Percentiles rank a stretch among this genome's conserved stretches.
Evolutionary conservation across 78 protist species (phyloP).

Genomic region (Planoprotostelium fungivorum): DNA sequence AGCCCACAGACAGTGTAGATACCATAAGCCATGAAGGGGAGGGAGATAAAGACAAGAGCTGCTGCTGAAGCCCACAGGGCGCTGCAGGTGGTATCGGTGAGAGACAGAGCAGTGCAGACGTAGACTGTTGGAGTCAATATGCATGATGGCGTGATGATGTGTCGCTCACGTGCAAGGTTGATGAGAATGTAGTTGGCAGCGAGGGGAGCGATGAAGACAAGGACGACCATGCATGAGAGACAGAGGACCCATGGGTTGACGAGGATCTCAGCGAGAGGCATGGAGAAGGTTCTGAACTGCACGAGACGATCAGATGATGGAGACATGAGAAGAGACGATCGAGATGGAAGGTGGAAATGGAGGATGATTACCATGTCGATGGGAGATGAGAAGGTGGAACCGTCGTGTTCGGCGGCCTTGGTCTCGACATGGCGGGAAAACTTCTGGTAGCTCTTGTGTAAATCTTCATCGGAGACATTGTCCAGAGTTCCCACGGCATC

Average conservation of each 20-base stretch:
- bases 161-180: background rate
- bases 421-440: background rate
- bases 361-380: background rate
- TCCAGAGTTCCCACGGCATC: background rate
- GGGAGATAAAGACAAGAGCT: background rate
- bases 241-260: background rate
- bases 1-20: background rate
- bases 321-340: too few relatives aligned
- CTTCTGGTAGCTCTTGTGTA: background rate
- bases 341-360: too few relatives aligned
- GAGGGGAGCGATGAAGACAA: background rate
- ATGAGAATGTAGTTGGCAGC: background rate
- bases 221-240: background rate
- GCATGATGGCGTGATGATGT: background rate
- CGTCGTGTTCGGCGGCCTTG: background rate
- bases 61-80: background rate
- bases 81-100: background rate
- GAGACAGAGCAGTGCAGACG: background rate
- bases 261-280: background rate
- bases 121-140: background rate
- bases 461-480: background rate
- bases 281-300: background rate
- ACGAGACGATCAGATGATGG: too few relatives aligned
- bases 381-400: background rate
- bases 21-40: background rate